phyloP scores from a whole-genome alignment of 208 protist genomes.

The Leishmania mexicana region DNA sequence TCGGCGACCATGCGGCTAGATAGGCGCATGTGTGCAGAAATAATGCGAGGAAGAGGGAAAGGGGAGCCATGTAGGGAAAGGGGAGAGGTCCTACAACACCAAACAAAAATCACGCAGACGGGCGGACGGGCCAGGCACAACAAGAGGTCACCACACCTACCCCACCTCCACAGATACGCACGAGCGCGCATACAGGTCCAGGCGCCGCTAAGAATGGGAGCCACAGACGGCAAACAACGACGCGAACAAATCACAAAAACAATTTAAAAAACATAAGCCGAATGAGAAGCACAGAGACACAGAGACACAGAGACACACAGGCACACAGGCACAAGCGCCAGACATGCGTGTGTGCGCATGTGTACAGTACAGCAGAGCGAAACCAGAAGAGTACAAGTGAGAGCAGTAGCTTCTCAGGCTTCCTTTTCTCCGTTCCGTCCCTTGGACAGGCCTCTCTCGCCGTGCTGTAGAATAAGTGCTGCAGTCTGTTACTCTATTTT shows the following conservation, averaged over 20 bases:
- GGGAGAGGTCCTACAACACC: not conserved
- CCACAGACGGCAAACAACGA: not conserved
- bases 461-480: not conserved
- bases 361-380: not conserved
- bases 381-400: not conserved
- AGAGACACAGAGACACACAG: too few species aligned
- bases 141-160: not conserved
- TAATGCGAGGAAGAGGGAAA: not conserved
- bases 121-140: not conserved
- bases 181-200: not conserved
- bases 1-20: not conserved
- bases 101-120: not conserved
- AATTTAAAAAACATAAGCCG: not conserved
- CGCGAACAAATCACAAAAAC: not conserved
- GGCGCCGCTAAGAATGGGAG: not conserved
- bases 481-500: too few species aligned
- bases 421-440: not conserved
- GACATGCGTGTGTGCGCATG: not conserved
- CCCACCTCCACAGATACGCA: not conserved
- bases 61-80: not conserved
- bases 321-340: too few species aligned
- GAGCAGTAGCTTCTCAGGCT: not conserved
- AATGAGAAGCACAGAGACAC: not conserved
- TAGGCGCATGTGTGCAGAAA: not conserved
- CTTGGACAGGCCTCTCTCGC: not conserved